phyloP scores from a whole-genome alignment of 148 eudicot genomes.

The Chenopodium berlandieri region DNA sequence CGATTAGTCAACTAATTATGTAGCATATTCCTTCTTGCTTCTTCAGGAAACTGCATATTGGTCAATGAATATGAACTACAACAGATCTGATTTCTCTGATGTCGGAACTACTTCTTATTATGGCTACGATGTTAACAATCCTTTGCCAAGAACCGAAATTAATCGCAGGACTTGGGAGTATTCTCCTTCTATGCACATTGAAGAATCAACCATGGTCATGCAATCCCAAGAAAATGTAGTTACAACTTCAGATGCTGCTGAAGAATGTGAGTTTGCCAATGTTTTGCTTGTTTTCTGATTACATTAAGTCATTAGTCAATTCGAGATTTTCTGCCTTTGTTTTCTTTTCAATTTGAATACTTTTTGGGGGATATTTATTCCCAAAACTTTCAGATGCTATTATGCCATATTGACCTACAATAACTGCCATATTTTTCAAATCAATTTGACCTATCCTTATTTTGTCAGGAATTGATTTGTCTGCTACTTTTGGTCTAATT shows the following conservation, averaged over 20 bases:
- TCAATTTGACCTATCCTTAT: not conserved
- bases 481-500: constrained; percentile 4
- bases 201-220: constrained; percentile 42
- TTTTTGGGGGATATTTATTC: not conserved
- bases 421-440: not conserved
- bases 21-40: constrained; percentile 9
- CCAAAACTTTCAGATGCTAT: not conserved
- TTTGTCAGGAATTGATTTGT: not conserved
- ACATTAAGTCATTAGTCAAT: not conserved
- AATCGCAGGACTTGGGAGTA: constrained; percentile 63
- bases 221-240: constrained; percentile 47
- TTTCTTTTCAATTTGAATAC: not conserved
- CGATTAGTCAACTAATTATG: constrained; percentile 12
- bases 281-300: not conserved
- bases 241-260: constrained; percentile 41
- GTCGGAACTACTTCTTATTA: constrained; percentile 54
- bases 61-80: constrained; percentile 64
- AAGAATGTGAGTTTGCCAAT: constrained; percentile 54
- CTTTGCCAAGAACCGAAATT: constrained; percentile 47
- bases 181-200: constrained; percentile 46
- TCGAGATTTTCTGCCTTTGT: not conserved
- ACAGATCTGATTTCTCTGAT: constrained; percentile 47
- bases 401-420: not conserved
- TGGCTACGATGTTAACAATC: constrained; percentile 40
- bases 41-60: constrained; percentile 60